Base-by-base conservation (phyloP, 2,329 filamentous ascomycete genomes). In the Trichophyton schoenleinii region DNA sequence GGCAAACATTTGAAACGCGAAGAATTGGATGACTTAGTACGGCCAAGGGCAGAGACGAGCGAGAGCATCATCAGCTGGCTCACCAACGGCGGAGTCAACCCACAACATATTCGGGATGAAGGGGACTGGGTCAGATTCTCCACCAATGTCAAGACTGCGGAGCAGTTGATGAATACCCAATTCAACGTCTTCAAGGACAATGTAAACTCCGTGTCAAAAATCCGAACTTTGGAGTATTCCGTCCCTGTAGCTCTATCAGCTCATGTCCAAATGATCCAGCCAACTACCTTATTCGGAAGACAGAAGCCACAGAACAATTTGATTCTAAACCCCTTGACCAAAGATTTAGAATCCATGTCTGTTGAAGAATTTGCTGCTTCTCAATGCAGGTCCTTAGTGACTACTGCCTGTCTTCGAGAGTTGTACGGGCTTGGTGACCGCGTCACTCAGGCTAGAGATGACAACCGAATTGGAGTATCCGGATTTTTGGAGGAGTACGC, bases 231-330 rank as follows among this genome's bases (percentile, higher is more conserved):
- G 15, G 74, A 78, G 55, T 88, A 88, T 71, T 86, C 83, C 0
- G 78, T 88, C 0, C 86, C 85, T 0, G 75, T 75, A 58, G 70
- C 77, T 0, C 70, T 88, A 6, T 76, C 78, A 59, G 67, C 74
- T 49, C 77, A 83, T 66, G 77, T 88, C 62, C 80, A 82, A 62
- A 77, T 86, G 68, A 82, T 87, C 57, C 83, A 87, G 70, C 85
- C 85, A 0, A 87, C 84, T 0, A 87, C 82, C 3, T 77, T 81
- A 44, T 87, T 87, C 62, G 81, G 81, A 22, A 46, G 44, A 22
- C 18, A 59, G 18, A 55, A 49, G 41, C 61, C 31, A 1, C 63
- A 64, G 15, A 36, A 36, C 22, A 59, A 57, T n/a, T 58, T 61
- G 11, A 61, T 63, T 15, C 25, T 74, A 78, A 61, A 41, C 55